phyloP scores from a whole-genome alignment of 768 basidiomycete genomes.

The Tylopilus balloui region DNA sequence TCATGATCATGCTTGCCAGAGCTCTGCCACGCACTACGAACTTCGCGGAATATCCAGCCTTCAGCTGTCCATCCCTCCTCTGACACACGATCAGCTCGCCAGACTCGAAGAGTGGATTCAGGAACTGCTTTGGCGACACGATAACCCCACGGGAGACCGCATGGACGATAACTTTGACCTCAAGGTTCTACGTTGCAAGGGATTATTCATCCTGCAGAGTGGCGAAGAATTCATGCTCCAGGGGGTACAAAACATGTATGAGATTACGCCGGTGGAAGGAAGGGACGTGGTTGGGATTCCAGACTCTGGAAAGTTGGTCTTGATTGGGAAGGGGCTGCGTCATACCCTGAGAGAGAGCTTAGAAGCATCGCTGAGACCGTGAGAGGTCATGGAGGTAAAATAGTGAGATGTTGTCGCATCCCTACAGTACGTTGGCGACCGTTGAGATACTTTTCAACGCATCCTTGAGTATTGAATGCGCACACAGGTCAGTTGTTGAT shows the following conservation, averaged over 20 bases:
- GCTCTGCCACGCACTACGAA: conserved; percentile 54
- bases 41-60: conserved; percentile 80
- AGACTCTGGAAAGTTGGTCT: conserved; percentile 72
- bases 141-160: conserved; percentile 37
- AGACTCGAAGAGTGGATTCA: conserved; percentile 79
- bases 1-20: conserved; percentile 31
- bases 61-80: conserved; percentile 60
- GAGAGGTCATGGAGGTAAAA: background rate
- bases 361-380: conserved; percentile 23
- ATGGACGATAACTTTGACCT: conserved; percentile 27
- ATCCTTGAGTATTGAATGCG: no score
- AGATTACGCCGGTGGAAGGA: conserved; percentile 51
- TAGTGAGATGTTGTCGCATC: background rate
- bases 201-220: conserved; percentile 54
- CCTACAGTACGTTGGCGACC: background rate
- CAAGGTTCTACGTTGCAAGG: conserved; percentile 84
- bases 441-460: no score
- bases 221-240: conserved; percentile 76
- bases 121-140: conserved; percentile 74
- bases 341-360: conserved; percentile 54
- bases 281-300: conserved; percentile 44
- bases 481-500: no score
- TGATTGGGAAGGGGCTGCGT: conserved; percentile 80
- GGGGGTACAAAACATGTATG: conserved; percentile 89
- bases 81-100: conserved; percentile 45